Evolutionary conservation across 306 rosid genomes (phyloP).

Genomic region (Prunus mira): DNA sequence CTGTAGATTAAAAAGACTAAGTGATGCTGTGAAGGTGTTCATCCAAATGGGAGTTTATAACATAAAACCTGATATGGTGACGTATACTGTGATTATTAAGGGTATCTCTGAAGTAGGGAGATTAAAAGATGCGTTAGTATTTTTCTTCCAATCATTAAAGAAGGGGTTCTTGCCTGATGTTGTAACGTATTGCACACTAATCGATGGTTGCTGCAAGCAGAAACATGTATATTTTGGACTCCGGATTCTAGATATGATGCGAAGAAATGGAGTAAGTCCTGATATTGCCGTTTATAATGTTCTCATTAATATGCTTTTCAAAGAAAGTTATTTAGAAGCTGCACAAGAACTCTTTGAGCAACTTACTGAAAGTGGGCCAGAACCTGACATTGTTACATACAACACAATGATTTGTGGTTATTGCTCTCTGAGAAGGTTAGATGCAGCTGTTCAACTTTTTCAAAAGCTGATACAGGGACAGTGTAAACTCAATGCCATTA

Average conservation of each 20-base stretch:
- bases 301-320: slow-evolving; percentile 18
- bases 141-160: slow-evolving; percentile 36
- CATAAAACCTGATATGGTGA: slow-evolving; percentile 25
- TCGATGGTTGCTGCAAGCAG: slow-evolving; percentile 30
- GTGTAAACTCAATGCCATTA: slow-evolving; percentile 29
- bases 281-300: slow-evolving; percentile 28
- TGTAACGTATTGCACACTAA: slow-evolving; percentile 23
- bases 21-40: slow-evolving; percentile 25
- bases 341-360: slow-evolving; percentile 14
- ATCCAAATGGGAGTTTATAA: slow-evolving; percentile 13
- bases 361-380: slow-evolving; percentile 15
- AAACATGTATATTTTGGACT: neutral
- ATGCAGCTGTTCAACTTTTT: slow-evolving; percentile 25
- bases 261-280: slow-evolving; percentile 18
- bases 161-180: slow-evolving; percentile 17
- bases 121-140: slow-evolving; percentile 16
- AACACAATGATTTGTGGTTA: slow-evolving; percentile 37
- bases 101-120: slow-evolving; percentile 22
- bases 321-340: slow-evolving; percentile 12
- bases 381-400: slow-evolving; percentile 31
- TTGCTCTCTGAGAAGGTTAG: slow-evolving; percentile 21
- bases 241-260: slow-evolving; percentile 20
- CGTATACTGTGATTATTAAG: slow-evolving; percentile 24
- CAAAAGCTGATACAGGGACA: slow-evolving; percentile 4
- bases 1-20: slow-evolving; percentile 24